Percentiles rank a stretch among this genome's conserved stretches.
Evolutionary conservation across 2,329 filamentous ascomycete genomes (phyloP).

Genomic region (Ophiocordyceps camponoti-saundersi): DNA sequence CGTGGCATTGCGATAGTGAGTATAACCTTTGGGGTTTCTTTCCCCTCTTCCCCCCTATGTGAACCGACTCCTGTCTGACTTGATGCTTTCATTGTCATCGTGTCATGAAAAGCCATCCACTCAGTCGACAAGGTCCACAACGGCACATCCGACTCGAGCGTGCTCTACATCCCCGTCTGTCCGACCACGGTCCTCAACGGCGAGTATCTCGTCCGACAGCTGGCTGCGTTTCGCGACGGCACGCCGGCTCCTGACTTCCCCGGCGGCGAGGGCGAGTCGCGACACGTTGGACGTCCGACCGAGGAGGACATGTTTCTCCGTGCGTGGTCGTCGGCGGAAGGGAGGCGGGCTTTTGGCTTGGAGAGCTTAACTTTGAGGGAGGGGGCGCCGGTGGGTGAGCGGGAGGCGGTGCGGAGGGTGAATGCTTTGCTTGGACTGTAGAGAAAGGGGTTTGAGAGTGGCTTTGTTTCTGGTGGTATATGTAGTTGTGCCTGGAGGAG

Average conservation of each 20-base stretch:
- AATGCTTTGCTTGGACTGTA: slow-evolving; percentile 28
- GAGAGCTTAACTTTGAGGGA: slow-evolving; percentile 15
- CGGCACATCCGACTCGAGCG: slow-evolving; percentile 59
- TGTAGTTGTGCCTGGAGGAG: background rate
- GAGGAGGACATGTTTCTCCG: slow-evolving; percentile 15
- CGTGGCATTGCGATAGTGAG: slow-evolving; percentile 64
- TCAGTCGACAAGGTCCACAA: slow-evolving; percentile 65
- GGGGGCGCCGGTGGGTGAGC: slow-evolving; percentile 16
- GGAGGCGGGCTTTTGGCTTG: slow-evolving; percentile 26
- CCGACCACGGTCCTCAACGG: slow-evolving; percentile 64
- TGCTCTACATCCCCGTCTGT: slow-evolving; percentile 78
- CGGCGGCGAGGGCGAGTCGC: slow-evolving; percentile 49
- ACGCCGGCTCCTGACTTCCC: slow-evolving; percentile 55
- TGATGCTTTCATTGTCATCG: too few species aligned
- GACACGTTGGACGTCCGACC: slow-evolving; percentile 29
- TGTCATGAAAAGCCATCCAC: slow-evolving; percentile 41
- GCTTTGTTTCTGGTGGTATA: background rate
- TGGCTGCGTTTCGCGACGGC: slow-evolving; percentile 52
- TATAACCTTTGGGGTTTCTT: background rate
- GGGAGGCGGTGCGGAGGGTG: slow-evolving; percentile 18
- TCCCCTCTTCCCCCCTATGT: background rate
- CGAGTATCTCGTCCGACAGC: slow-evolving; percentile 52
- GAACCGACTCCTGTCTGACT: background rate
- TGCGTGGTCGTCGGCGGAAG: slow-evolving; percentile 14
- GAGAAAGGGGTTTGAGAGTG: too few species aligned